Base-by-base conservation (phyloP, 805 yeast genomes). In the Barnettozyma salicaria region DNA sequence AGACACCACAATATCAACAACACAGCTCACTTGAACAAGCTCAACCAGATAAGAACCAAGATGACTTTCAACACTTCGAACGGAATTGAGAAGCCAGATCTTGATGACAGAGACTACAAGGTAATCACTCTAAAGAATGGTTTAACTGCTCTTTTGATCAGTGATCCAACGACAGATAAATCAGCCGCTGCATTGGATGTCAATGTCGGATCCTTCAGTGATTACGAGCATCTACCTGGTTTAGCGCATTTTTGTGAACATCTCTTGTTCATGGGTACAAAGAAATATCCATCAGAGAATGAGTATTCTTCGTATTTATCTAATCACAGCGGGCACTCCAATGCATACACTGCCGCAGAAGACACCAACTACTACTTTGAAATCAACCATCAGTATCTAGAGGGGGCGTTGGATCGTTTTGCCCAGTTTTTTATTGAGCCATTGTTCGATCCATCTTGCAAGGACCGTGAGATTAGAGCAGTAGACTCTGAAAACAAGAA, bases 401-500 rank as follows among this genome's bases (percentile, higher is more conserved):
- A 80, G 43, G 96, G 95, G 6, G 96, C 97, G 0, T 64, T 90
- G 36, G 97, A 90, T 58, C 69, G 97, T 50, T 90, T 90, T 59
- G 74, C 96, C 5, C 97, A 90, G 58, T 90, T 90, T 56, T 90
- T 90, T 65, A 81, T 89, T 24, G 59, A 75, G 20, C 98, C 98
- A 1, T 64, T 90, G 48, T 90, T 90, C 49, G 61, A 65, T 35
- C 62, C 69, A 37, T 67, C 76, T 44, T 80, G 96, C 55, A 85
- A 87, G 55, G 96, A 88, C 54, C 72, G 97, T 39, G 98, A 90
- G 60, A 83, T 90, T 50, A 76, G 78, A 45, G 97, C 97, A 2
- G 97, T 90, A 8, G 96, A 90, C 60, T 83, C 95, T 26, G 98
- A 90, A 63, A 87, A 90, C 65, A 90, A 88, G 58, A 90, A 92